Evolutionary conservation across 148 eudicot genomes (phyloP).

Genomic region (Hydrangea macrophylla): DNA sequence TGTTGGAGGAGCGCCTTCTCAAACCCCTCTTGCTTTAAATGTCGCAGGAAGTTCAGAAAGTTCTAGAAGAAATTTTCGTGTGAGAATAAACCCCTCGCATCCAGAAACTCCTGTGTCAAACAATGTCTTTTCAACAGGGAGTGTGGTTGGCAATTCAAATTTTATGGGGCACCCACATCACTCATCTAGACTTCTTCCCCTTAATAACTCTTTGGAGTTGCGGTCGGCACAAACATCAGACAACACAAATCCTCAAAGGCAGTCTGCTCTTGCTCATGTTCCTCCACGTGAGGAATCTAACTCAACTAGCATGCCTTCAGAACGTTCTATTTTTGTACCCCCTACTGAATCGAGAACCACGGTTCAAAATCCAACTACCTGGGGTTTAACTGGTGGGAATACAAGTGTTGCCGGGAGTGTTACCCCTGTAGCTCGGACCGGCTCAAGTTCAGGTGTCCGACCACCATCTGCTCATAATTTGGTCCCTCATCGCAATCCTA

Average conservation of each 20-base stretch:
- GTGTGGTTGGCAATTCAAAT: slow-evolving; percentile 27
- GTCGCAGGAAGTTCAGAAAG: slow-evolving; percentile 37
- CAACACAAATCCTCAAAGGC: slow-evolving; percentile 30
- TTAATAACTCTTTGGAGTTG: slow-evolving; percentile 44
- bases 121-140: slow-evolving; percentile 27
- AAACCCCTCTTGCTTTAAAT: slow-evolving; percentile 31
- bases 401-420: slow-evolving; percentile 32
- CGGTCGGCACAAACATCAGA: slow-evolving; percentile 34
- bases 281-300: slow-evolving; percentile 43
- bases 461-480: slow-evolving; percentile 40
- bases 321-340: slow-evolving; percentile 62
- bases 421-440: slow-evolving; percentile 52
- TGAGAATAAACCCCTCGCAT: slow-evolving; percentile 45
- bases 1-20: slow-evolving; percentile 38
- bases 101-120: slow-evolving; percentile 40
- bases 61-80: slow-evolving; percentile 51
- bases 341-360: slow-evolving; percentile 45
- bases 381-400: slow-evolving; percentile 43
- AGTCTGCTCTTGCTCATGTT: slow-evolving; percentile 27
- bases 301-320: slow-evolving; percentile 46
- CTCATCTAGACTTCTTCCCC: slow-evolving; percentile 41
- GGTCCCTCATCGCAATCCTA: slow-evolving; percentile 47
- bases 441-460: slow-evolving; percentile 34
- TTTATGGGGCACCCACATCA: slow-evolving; percentile 29
- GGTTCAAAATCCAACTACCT: slow-evolving; percentile 41